These are phyloP conservation scores for Fonsecaea nubica DNA, from an alignment of 2,329 filamentous ascomycete species.

Conservation along the genomic window DNA sequence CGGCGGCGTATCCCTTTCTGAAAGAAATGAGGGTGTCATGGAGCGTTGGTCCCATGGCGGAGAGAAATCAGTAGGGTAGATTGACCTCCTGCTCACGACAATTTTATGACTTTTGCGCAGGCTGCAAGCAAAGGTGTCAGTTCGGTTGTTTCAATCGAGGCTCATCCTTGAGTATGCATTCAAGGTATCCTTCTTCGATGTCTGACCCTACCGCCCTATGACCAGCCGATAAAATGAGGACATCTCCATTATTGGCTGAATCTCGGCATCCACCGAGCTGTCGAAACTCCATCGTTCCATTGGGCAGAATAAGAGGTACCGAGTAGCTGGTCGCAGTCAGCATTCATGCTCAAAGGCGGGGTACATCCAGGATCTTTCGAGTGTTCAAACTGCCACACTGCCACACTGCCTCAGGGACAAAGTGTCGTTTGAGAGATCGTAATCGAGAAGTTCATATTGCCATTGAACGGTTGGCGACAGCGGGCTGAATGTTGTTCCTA, in stretches of 20 bases:
- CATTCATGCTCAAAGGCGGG: background rate
- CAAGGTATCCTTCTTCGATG: background rate
- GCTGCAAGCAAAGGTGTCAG: background rate
- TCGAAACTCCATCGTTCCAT: background rate
- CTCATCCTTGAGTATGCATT: background rate
- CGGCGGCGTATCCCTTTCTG: slow-evolving; percentile 20
- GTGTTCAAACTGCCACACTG: background rate
- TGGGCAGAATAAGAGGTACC: background rate
- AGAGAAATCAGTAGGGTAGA: background rate
- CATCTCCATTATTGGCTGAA: background rate
- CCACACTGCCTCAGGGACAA: background rate
- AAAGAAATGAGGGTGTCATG: slow-evolving; percentile 29
- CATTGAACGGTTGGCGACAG: background rate
- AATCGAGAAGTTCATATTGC: background rate
- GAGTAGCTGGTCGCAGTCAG: background rate
- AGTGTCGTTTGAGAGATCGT: background rate
- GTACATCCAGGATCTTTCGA: background rate
- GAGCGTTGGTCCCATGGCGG: slow-evolving; percentile 3
- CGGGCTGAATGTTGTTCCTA: slow-evolving; percentile 1
- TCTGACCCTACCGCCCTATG: background rate
- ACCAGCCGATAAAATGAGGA: background rate
- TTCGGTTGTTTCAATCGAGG: background rate
- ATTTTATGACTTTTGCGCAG: background rate
- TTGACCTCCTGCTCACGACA: background rate
- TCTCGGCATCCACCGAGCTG: background rate